phyloP scores from a whole-genome alignment of 176 grass and related monocot genomes.

The Triticum monococcum region DNA sequence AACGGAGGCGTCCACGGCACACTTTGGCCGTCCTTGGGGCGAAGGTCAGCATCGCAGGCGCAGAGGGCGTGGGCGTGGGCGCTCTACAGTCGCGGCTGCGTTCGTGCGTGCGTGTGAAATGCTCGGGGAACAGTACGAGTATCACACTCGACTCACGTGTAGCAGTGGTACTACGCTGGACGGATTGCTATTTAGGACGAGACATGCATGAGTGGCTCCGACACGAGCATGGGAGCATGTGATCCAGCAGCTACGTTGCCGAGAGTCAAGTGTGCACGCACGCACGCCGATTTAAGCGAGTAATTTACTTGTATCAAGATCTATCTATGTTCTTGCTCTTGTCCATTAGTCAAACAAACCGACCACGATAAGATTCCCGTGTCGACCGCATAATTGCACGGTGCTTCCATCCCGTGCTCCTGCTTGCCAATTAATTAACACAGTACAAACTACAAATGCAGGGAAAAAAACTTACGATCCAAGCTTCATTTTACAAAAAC shows the following conservation, averaged over 20 bases:
- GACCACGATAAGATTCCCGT: neutral
- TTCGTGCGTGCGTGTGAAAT: neutral
- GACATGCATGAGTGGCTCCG: neutral
- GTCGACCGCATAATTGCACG: neutral
- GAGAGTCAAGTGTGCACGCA: neutral
- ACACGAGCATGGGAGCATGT: conserved; percentile 11
- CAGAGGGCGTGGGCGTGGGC: neutral
- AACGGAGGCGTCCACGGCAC: no score
- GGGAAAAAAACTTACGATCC: no score
- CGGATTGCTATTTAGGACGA: neutral
- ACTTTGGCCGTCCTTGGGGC: neutral
- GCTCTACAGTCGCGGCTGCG: neutral
- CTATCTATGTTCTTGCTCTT: neutral
- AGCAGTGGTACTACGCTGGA: no score
- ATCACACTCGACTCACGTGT: neutral
- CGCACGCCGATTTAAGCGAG: neutral
- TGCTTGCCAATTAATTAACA: no score
- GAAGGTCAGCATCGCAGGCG: conserved; percentile 2
- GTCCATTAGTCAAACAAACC: neutral
- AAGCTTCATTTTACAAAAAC: no score
- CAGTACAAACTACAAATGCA: no score
- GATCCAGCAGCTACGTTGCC: neutral
- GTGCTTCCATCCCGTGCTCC: neutral
- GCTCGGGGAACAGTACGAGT: neutral
- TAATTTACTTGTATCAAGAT: neutral